phyloP scores from a whole-genome alignment of 495 filamentous ascomycete species.

The Penicillium waksmanii region DNA sequence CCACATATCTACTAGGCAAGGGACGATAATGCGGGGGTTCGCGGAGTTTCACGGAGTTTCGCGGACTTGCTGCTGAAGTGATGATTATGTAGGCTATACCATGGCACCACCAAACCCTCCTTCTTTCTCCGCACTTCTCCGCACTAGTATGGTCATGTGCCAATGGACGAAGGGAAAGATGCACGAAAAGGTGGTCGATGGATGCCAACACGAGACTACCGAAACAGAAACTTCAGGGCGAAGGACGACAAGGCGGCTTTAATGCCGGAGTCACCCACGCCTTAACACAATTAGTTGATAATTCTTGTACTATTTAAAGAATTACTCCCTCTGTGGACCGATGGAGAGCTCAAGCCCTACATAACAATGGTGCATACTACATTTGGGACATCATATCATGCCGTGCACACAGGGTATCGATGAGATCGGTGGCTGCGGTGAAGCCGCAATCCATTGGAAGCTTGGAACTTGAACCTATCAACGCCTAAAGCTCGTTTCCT shows the following conservation, averaged over 20 bases:
- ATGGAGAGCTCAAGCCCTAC: no score
- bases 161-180: not conserved
- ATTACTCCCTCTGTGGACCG: not conserved
- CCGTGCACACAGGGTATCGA: no score
- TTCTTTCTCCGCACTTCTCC: not conserved
- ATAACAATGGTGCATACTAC: no score
- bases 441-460: no score
- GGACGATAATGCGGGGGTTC: not conserved
- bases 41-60: slow-evolving; percentile 1
- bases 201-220: not conserved
- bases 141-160: not conserved
- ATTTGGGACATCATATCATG: no score
- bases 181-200: not conserved
- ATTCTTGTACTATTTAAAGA: not conserved
- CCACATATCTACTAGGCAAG: not conserved
- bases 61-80: not conserved
- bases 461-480: no score
- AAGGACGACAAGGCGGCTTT: not conserved
- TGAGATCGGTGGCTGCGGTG: no score
- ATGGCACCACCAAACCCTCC: not conserved
- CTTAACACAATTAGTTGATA: not conserved
- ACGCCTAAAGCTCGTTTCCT: no score
- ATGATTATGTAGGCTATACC: not conserved
- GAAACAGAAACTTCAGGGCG: not conserved
- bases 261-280: not conserved